Percentiles rank a stretch among this genome's conserved stretches.
These are phyloP conservation scores for Ustilago trichophora DNA, from an alignment of 1,284 basidiomycete genomes.

Conservation along the genomic window DNA sequence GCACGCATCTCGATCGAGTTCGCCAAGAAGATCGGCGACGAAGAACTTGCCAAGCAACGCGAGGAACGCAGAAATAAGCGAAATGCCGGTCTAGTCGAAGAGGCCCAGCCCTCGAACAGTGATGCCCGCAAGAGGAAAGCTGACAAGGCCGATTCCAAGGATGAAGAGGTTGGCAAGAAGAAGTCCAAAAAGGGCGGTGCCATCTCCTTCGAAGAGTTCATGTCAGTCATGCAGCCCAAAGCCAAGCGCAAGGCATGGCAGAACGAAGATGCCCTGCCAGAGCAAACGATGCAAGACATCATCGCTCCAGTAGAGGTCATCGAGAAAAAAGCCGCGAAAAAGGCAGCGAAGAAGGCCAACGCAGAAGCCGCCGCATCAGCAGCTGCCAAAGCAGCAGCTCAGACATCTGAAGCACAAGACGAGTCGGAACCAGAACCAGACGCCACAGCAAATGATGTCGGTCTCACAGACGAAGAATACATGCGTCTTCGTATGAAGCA, in stretches of 20 bases:
- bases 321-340: constrained; percentile 38
- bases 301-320: constrained; percentile 15
- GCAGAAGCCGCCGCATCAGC: constrained; percentile 11
- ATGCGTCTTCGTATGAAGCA: constrained; percentile 67
- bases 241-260: constrained; percentile 62
- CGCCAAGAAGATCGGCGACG: constrained; percentile 71
- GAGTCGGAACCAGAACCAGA: constrained; percentile 47
- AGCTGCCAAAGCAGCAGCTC: constrained; percentile 4
- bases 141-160: constrained; percentile 6
- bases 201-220: constrained; percentile 63
- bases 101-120: constrained; percentile 2
- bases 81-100: constrained; percentile 12
- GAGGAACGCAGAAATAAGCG: constrained; percentile 32
- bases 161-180: constrained; percentile 15
- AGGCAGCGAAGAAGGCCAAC: constrained; percentile 30
- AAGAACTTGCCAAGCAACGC: constrained; percentile 39
- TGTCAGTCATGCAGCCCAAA: constrained; percentile 63
- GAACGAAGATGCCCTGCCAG: constrained; percentile 54
- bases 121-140: constrained; percentile 20
- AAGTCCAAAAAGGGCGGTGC: constrained; percentile 30
- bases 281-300: constrained; percentile 36
- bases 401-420: background rate
- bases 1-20: constrained; percentile 79
- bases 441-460: constrained; percentile 52
- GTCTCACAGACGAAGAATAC: constrained; percentile 66